Conservation (phyloP, 2,329 filamentous ascomycete species). For the Grosmannia serpens region DNA sequence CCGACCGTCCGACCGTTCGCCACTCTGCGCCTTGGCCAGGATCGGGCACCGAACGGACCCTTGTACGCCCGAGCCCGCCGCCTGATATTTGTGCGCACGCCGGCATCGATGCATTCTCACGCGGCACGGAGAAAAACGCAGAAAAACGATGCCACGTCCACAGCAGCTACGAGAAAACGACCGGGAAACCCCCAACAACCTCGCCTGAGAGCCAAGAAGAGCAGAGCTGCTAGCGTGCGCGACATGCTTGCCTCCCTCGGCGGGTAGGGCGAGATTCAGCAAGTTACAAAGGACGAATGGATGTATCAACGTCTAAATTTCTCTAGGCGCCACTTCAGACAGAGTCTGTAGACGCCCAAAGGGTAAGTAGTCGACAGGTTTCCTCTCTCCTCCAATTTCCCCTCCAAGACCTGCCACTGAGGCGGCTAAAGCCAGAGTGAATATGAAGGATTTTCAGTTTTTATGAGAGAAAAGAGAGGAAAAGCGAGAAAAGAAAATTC, state of each 20-base stretch:
- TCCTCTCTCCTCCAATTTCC: slow-evolving; percentile 57
- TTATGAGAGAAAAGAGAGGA: slow-evolving; percentile 23
- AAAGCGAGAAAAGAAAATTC: slow-evolving; percentile 1
- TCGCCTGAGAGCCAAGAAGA: not conserved
- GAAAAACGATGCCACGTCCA: not conserved
- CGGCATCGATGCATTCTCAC: not conserved
- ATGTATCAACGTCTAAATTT: slow-evolving; percentile 26
- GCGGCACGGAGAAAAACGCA: not conserved
- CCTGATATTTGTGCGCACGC: not conserved
- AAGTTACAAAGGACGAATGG: not conserved
- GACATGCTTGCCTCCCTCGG: not conserved
- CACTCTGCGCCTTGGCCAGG: not conserved
- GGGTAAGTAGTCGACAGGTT: slow-evolving; percentile 44
- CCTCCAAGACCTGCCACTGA: slow-evolving; percentile 51
- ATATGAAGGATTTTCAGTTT: slow-evolving; percentile 47
- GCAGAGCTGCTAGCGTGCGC: not conserved
- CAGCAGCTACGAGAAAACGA: not conserved
- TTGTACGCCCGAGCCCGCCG: not conserved
- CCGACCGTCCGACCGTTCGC: not conserved
- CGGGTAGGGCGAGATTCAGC: not conserved
- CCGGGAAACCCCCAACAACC: not conserved
- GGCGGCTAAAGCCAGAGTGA: slow-evolving; percentile 50
- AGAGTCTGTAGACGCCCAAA: slow-evolving; percentile 28
- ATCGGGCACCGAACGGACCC: not conserved
- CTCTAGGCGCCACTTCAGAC: slow-evolving; percentile 21